Base-by-base conservation (phyloP, 179 eudicot genomes). In the Nepenthes alata region DNA sequence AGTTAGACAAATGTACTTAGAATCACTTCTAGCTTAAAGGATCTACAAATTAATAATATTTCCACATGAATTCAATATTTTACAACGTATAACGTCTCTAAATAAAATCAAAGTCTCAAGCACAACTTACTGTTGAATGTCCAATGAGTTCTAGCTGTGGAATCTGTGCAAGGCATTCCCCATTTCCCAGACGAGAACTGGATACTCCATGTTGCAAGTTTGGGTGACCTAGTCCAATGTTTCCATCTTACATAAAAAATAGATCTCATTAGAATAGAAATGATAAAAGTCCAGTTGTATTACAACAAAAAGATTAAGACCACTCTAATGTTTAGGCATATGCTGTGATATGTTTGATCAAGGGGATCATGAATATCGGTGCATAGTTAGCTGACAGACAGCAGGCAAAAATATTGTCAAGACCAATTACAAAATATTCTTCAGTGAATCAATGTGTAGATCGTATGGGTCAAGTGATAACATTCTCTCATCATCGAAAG, bases 131-230 rank as follows among this genome's bases (percentile, higher is more conserved):
- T 65, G 89, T 70, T 57, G 98, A 84, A 74, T 86, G 96, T 14
- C 95, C 91, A 72, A 80, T 86, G 72, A 89, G 96, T 66, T 91
- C 95, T 47, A 80, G 79, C 61, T 78, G 91, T 53, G 87, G 80
- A 49, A 79, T 77, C 67, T 81, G 95, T 38, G 76, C 59, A 54
- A 70, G 70, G 66, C 65, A 72, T 57, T 75, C 85, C 55, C 70
- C 76, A 57, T 58, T 81, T 59, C 69, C 76, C 38, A 75, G 67
- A 66, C 73, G 78, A 39, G 75, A 10, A 41, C 62, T 55, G 41
- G 87, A 60, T 41, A 74, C 74, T 15, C 73, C 78, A 59, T 80
- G 77, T 57, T 75, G 89, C 34, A 72, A 72, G 68, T 75, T 77
- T 56, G 67, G 76, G 64, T 65, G 73, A 13, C 72, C 85, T 16